phyloP scores from a whole-genome alignment of 2,329 filamentous ascomycete genomes.

The Exophiala lecanii-corni region DNA sequence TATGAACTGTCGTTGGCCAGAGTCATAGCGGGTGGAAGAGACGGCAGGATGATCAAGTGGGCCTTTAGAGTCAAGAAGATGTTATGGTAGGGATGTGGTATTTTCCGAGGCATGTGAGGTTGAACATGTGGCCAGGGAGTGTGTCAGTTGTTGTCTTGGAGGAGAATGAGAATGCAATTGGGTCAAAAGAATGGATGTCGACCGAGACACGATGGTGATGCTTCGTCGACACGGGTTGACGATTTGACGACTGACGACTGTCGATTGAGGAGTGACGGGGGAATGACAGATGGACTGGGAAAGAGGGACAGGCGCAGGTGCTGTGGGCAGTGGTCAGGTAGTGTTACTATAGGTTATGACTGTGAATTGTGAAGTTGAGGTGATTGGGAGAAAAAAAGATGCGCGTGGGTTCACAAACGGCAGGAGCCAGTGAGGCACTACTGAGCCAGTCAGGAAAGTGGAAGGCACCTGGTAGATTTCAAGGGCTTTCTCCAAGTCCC shows the following conservation, averaged over 20 bases:
- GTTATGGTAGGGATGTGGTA: conserved; percentile 6
- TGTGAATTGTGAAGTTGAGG: too few relatives aligned
- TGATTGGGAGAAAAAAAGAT: too few relatives aligned
- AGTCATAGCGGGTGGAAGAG: too few relatives aligned
- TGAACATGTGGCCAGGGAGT: conserved; percentile 3
- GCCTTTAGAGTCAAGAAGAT: conserved; percentile 9
- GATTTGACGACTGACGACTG: conserved; percentile 4
- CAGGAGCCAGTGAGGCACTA: too few relatives aligned
- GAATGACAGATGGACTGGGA: conserved; percentile 2
- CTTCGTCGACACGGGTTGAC: conserved; percentile 9
- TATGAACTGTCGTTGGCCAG: too few relatives aligned
- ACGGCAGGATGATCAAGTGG: too few relatives aligned
- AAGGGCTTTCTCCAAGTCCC: too few relatives aligned
- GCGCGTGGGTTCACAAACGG: too few relatives aligned
- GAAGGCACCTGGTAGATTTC: too few relatives aligned
- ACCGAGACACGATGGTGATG: conserved; percentile 15
- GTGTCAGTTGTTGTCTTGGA: conserved; percentile 9
- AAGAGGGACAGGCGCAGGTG: conserved; percentile 12
- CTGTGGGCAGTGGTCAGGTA: not conserved
- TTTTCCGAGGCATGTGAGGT: conserved; percentile 15
- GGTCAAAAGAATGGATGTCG: conserved; percentile 9
- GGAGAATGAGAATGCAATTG: conserved; percentile 12
- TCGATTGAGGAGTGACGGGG: not conserved
- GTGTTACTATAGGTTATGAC: too few relatives aligned
- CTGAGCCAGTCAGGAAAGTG: too few relatives aligned